Evolutionary conservation across 805 yeast species (phyloP), one percentile per base, ranked within the genome.

Genomic region (Pichia nanzhaoensis): DNA sequence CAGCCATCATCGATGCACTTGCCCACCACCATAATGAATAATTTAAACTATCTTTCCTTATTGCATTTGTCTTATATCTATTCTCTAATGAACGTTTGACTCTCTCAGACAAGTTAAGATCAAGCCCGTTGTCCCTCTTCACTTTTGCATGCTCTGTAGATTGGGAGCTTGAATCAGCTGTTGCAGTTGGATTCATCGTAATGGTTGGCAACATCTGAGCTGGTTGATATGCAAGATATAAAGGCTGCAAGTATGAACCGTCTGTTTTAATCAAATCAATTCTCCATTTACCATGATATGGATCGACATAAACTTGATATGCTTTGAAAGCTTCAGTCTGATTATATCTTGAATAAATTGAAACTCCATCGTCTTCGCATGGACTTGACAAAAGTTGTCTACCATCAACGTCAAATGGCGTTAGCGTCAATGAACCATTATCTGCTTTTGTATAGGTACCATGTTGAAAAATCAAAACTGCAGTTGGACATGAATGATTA

Each of bases 201-300:
- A 62, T 66, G 1, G 98, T 93, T 19, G 99, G 99, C 49, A 93
- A 77, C 99, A 93, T 93, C 77, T 84, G 74, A 9, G 99, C 95
- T 5, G 99, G 99, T 56, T 77, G 76, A 69, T 90, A 93, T 2
- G 95, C 96, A 63, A 93, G 73, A 65, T 88, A 93, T 57, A 93
- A 64, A 0, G 99, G 98, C 53, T 88, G 91, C 71, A 84, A 65
- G 37, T 79, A 79, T 16, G 85, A 63, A 16, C 97, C 97, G 62
- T 83, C 88, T 55, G 75, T 82, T 67, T 82, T 80, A 65, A 75
- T 82, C 48, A 93, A 68, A 50, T 81, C 81, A 46, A 93, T 74
- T 53, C 77, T 75, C 66, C 80, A 81, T 57, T 88, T 76, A 19
- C 99, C 99, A 59, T 86, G 84, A 68, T 91, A 93, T 12, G 74